Evolutionary conservation across 805 yeast species (phyloP).

Genomic region (Scheffersomyces amazonensis): DNA sequence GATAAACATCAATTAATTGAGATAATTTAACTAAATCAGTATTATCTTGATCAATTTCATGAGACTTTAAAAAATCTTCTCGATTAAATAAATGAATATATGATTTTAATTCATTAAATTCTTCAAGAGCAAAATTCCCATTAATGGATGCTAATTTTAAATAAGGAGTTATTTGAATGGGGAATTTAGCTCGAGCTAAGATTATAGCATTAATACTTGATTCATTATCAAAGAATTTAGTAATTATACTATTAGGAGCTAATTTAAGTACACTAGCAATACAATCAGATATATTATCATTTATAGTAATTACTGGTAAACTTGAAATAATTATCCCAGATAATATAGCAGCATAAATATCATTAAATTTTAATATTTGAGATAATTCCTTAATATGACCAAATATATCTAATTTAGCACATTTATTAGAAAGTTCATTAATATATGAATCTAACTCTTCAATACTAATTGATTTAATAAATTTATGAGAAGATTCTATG

Average conservation of each 20-base stretch:
- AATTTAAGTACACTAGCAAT: constrained; percentile 40
- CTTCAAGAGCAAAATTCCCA: constrained; percentile 63
- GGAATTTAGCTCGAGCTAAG: constrained; percentile 71
- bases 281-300: constrained; percentile 41
- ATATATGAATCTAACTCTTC: constrained; percentile 18
- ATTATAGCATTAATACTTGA: constrained; percentile 43
- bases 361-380: constrained; percentile 45
- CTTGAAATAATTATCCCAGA: constrained; percentile 43
- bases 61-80: constrained; percentile 35
- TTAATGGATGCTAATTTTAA: constrained; percentile 60
- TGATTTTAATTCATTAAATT: constrained; percentile 55
- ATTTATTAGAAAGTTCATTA: constrained; percentile 35
- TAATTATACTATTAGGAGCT: constrained; percentile 44
- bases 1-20: constrained; percentile 46
- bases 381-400: constrained; percentile 40
- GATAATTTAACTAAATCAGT: constrained; percentile 53
- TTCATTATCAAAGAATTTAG: constrained; percentile 45
- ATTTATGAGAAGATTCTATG: neutral
- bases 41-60: constrained; percentile 49
- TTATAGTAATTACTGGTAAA: constrained; percentile 48
- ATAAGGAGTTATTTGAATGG: constrained; percentile 59
- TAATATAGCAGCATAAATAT: constrained; percentile 48
- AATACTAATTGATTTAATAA: constrained; percentile 7
- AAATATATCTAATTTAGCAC: constrained; percentile 44
- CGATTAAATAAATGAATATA: constrained; percentile 52